Percentiles rank a stretch among this genome's conserved stretches.
These are phyloP conservation scores for Oryza meridionalis DNA, from an alignment of 176 grass and related monocot species.

Conservation along the genomic window DNA sequence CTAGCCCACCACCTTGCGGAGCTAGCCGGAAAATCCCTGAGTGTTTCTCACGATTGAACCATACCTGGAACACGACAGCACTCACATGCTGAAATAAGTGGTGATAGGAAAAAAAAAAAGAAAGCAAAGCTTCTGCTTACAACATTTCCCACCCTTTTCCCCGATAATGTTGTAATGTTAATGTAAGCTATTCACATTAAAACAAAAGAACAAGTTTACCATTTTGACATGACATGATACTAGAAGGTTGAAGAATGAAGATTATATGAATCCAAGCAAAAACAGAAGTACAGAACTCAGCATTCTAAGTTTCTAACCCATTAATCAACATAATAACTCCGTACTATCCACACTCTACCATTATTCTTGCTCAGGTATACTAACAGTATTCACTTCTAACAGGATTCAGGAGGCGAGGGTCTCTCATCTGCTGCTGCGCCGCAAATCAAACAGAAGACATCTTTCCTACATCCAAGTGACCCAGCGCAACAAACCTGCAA, in stretches of 20 bases:
- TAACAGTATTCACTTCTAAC: neutral
- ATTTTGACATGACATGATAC: neutral
- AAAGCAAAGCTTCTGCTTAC: neutral
- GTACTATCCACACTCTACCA: neutral
- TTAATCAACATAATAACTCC: neutral
- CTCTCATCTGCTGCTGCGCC: neutral
- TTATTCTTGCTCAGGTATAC: neutral
- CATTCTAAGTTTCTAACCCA: neutral
- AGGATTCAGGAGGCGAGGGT: neutral
- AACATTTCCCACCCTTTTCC: neutral
- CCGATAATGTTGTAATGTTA: neutral
- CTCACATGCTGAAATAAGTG: neutral
- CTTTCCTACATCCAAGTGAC: neutral
- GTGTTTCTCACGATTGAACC: neutral
- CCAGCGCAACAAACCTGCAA: neutral
- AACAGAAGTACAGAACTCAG: neutral
- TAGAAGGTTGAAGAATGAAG: neutral
- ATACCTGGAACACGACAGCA: neutral
- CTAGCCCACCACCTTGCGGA: too few relatives aligned
- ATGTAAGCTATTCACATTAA: neutral
- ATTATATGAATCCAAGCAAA: neutral
- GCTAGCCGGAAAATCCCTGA: too few relatives aligned
- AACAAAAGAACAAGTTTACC: neutral
- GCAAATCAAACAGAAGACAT: neutral
- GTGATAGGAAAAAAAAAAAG: neutral